A percentile compares a stretch with the other conserved stretches of the same genome.
Conservation (phyloP, 225 moss, liverwort and hornwort species). For the Neckera pumila region DNA sequence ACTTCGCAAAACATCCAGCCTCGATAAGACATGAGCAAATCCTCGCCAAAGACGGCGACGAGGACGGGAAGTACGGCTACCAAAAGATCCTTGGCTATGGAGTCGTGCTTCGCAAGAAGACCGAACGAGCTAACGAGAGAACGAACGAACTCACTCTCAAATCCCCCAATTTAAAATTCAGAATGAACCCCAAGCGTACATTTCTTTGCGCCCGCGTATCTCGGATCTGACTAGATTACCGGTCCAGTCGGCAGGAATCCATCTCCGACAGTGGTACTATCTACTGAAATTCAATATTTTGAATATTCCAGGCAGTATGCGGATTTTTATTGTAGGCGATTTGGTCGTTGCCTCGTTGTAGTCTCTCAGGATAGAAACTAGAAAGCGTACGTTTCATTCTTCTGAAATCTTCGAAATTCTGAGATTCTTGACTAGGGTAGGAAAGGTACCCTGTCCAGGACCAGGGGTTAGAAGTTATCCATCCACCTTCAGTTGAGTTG, state of each 20-base stretch:
- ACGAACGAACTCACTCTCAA: background rate
- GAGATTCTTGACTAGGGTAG: background rate
- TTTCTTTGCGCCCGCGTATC: background rate
- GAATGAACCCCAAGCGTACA: accelerated
- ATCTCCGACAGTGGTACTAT: background rate
- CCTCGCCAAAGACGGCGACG: background rate
- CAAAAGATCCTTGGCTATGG: slow-evolving; percentile 10
- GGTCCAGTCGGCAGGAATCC: background rate
- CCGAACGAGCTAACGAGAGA: background rate
- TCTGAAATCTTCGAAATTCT: background rate
- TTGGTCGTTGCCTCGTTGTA: background rate
- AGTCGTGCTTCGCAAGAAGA: slow-evolving; percentile 1
- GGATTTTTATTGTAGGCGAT: background rate
- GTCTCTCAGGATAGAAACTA: background rate
- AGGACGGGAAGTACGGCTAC: background rate
- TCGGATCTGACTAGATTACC: background rate
- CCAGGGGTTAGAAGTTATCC: background rate
- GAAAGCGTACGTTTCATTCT: background rate
- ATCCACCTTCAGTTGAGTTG: background rate
- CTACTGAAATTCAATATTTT: background rate
- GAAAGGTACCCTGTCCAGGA: background rate
- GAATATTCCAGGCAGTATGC: accelerated
- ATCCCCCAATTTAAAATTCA: background rate
- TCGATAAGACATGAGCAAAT: background rate
- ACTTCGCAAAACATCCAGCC: background rate